Conservation (phyloP, 768 basidiomycete genomes). For the Lactarius vividus region DNA sequence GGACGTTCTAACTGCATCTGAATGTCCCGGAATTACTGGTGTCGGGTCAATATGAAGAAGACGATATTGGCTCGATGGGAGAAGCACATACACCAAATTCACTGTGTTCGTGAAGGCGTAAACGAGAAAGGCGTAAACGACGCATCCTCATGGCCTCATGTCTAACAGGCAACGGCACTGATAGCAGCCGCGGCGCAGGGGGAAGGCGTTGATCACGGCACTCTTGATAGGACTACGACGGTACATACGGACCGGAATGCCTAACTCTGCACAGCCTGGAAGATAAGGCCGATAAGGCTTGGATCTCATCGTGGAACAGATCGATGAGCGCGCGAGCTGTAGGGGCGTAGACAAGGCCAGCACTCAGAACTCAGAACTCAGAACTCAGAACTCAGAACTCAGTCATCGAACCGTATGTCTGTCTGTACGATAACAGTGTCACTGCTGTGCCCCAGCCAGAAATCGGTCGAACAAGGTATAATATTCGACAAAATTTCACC, state of each 20-base stretch:
- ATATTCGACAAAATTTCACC: too few species aligned
- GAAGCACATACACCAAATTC: not conserved
- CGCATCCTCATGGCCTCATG: constrained; percentile 15
- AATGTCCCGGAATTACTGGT: not conserved
- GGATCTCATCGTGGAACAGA: too few species aligned
- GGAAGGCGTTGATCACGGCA: not conserved
- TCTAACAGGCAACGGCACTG: not conserved
- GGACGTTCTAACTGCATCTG: not conserved
- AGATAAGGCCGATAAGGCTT: too few species aligned
- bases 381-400: too few species aligned
- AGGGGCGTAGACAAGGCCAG: too few species aligned
- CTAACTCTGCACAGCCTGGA: too few species aligned
- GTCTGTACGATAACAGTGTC: too few species aligned
- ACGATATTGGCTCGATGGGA: not conserved
- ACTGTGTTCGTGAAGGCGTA: not conserved
- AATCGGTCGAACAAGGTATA: too few species aligned
- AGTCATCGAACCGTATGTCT: too few species aligned
- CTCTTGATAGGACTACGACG: not conserved
- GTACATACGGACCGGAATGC: not conserved
- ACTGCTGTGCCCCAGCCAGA: too few species aligned
- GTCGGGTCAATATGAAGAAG: not conserved
- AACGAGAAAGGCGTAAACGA: constrained; percentile 9
- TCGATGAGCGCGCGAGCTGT: too few species aligned
- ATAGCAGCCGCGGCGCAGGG: not conserved
- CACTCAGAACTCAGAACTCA: too few species aligned